Base-by-base conservation (phyloP, 2,329 filamentous ascomycete species). In the Penicillium sp. region DNA sequence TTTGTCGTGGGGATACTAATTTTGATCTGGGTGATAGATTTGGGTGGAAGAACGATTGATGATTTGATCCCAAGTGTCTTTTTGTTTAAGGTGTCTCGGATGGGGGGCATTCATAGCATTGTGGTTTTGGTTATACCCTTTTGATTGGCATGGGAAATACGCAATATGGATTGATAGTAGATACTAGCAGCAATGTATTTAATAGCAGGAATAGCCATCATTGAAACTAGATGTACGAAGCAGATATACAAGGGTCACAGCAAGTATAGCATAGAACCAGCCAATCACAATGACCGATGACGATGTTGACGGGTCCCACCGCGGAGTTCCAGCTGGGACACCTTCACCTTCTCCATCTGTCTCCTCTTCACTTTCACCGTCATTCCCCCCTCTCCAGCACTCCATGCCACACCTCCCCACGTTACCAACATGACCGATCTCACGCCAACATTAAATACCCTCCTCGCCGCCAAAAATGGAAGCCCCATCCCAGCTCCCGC, bases 11-110 rank as follows among this genome's bases (percentile, higher is more conserved):
- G 6, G 16, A 19, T 45, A 16, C 60, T 66, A 19, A 65, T 49
- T 22, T 49, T 22, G 10, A 2, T 37, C 7, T 35, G 35, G 35
- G 1, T 28, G 37, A 14, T 67, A 81, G 79, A 78, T 81, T 64
- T 81, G 79, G 79, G 76, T 81, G 63, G 73, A 75, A 62, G 73
- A 74, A 58, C 65, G 66, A 13, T 55, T 67, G 11, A 71, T 73
- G 71, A 70, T 72, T 30, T 59, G 43, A 56, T 37, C 35, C 6
- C 11, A 37, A 52, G n/a, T 35, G 49, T 3, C 30, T 33, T 6
- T 53, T 54, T 33, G 38, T 26, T 38, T 22, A 42, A 14, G 57
- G 66, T 52, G 16, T 52, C 26, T 46, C 46, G 56, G 22, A 48
- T 37, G 19, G 57, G 57, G 52, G 52, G 60, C 58, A 57, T 63